These are phyloP conservation scores for Boletellus deceptivus DNA, from an alignment of 1,284 basidiomycete genomes.

Conservation along the genomic window DNA sequence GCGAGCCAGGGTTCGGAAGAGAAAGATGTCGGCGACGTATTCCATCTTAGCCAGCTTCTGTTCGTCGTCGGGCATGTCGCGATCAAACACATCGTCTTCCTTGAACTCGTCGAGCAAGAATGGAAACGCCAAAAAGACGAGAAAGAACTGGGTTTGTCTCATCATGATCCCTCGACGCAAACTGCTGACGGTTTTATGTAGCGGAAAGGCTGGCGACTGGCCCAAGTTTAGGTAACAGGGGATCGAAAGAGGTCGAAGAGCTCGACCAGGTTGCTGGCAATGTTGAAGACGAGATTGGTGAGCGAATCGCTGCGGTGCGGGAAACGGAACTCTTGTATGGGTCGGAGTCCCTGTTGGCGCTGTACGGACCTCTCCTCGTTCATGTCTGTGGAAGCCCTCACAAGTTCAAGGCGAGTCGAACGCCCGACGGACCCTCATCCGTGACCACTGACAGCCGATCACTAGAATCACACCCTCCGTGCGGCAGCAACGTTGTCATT, in stretches of 20 bases:
- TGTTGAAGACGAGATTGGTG: slow-evolving; percentile 97
- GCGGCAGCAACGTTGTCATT: slow-evolving; percentile 88
- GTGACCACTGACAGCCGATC: slow-evolving; percentile 6
- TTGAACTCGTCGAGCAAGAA: slow-evolving; percentile 96
- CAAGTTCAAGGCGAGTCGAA: slow-evolving; percentile 69
- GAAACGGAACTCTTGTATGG: slow-evolving; percentile 91
- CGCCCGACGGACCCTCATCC: not conserved
- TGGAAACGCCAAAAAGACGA: slow-evolving; percentile 96
- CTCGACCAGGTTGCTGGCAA: slow-evolving; percentile 97
- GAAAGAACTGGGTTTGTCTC: slow-evolving; percentile 64
- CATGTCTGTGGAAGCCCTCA: slow-evolving; percentile 88
- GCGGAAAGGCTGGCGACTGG: slow-evolving; percentile 56
- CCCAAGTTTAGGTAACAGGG: slow-evolving; percentile 34
- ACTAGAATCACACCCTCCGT: slow-evolving; percentile 80
- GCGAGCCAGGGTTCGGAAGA: slow-evolving; percentile 24
- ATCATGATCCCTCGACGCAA: not conserved
- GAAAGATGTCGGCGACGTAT: slow-evolving; percentile 73
- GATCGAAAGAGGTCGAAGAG: slow-evolving; percentile 77
- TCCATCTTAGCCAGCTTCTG: slow-evolving; percentile 86
- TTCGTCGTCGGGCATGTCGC: slow-evolving; percentile 96
- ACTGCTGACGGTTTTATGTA: slow-evolving; percentile 20
- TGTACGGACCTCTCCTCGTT: slow-evolving; percentile 89
- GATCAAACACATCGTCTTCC: slow-evolving; percentile 95
- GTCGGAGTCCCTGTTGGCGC: slow-evolving; percentile 75
- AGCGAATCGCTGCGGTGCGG: slow-evolving; percentile 78